Conservation (phyloP, 495 filamentous ascomycete species). For the Pseudoneurospora amorphoporcata region DNA sequence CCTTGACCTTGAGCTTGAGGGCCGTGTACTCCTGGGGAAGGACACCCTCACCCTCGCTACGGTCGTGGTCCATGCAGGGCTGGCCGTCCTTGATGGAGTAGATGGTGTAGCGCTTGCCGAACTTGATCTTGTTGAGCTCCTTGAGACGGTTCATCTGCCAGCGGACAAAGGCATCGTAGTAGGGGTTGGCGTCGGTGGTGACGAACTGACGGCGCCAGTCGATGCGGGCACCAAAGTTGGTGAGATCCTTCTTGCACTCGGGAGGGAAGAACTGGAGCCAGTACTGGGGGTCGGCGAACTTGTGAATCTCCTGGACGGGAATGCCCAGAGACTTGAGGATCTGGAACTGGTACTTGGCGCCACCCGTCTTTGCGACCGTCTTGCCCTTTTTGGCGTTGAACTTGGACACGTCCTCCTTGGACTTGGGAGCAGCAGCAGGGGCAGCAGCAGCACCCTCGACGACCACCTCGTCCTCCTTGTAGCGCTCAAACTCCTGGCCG, state of each 20-base stretch:
- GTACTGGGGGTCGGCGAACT: conserved; percentile 74
- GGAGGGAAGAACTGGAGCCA: conserved; percentile 75
- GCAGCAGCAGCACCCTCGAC: conserved; percentile 11
- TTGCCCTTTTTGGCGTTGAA: conserved; percentile 93
- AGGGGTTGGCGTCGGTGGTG: conserved; percentile 94
- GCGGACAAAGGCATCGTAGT: conserved; percentile 89
- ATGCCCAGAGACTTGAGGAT: conserved; percentile 64
- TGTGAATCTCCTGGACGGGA: conserved; percentile 75
- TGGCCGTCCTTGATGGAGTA: conserved; percentile 96
- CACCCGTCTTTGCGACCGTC: conserved; percentile 79
- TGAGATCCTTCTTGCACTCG: conserved; percentile 68
- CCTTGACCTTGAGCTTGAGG: conserved; percentile 77
- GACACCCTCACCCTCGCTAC: conserved; percentile 83
- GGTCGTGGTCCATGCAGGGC: conserved; percentile 95
- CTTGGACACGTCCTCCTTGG: conserved; percentile 68
- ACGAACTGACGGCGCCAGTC: conserved; percentile 90
- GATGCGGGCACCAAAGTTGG: conserved; percentile 72
- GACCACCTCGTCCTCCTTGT: conserved; percentile 49
- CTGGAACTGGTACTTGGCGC: conserved; percentile 56
- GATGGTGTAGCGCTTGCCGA: conserved; percentile 87
- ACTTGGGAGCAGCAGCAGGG: conserved; percentile 24
- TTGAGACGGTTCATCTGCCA: conserved; percentile 96
- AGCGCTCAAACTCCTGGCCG: conserved; percentile 74
- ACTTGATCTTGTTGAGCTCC: conserved; percentile 87
- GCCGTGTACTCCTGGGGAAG: conserved; percentile 87